Conservation (phyloP, 202 grass and related monocot species). For the Hordeum pubiflorum region DNA sequence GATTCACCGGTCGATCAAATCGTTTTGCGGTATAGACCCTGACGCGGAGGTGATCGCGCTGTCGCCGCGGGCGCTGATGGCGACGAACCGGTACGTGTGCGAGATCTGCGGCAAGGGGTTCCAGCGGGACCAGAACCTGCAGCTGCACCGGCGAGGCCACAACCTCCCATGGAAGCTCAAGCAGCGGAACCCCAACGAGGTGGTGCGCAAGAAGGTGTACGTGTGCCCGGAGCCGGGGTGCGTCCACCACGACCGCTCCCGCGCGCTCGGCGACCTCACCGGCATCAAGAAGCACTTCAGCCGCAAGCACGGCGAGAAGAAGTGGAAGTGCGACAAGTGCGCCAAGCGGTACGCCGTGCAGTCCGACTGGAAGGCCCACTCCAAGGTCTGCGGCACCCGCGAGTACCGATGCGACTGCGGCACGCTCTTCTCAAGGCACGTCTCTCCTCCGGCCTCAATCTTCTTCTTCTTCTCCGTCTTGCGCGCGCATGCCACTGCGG, state of each 20-base stretch:
- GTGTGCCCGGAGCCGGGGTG: slow-evolving; percentile 75
- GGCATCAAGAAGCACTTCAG: slow-evolving; percentile 99
- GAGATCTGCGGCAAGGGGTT: slow-evolving; percentile 96
- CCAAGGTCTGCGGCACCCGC: slow-evolving; percentile 89
- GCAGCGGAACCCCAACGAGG: slow-evolving; percentile 85
- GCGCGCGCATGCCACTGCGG: background rate
- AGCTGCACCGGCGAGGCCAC: slow-evolving; percentile 91
- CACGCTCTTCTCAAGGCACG: slow-evolving; percentile 79
- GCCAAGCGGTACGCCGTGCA: slow-evolving; percentile 93
- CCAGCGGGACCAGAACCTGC: slow-evolving; percentile 94
- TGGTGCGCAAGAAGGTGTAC: slow-evolving; percentile 79
- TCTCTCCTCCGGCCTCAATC: background rate
- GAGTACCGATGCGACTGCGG: slow-evolving; percentile 97
- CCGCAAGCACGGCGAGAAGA: slow-evolving; percentile 97
- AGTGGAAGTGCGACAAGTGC: slow-evolving; percentile 98
- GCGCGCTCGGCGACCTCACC: slow-evolving; percentile 89
- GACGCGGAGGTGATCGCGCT: slow-evolving; percentile 88
- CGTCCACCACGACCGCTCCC: slow-evolving; percentile 67
- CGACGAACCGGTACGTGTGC: slow-evolving; percentile 90
- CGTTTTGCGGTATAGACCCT: slow-evolving; percentile 32
- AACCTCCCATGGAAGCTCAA: slow-evolving; percentile 98
- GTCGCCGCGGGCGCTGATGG: slow-evolving; percentile 81
- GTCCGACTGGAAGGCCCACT: slow-evolving; percentile 97
- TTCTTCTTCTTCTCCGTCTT: background rate
- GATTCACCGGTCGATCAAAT: background rate